Evolutionary conservation across 2,329 filamentous ascomycete genomes (phyloP), one percentile per base, ranked within the genome.

Genomic region (Ceratocystis ficicola): DNA sequence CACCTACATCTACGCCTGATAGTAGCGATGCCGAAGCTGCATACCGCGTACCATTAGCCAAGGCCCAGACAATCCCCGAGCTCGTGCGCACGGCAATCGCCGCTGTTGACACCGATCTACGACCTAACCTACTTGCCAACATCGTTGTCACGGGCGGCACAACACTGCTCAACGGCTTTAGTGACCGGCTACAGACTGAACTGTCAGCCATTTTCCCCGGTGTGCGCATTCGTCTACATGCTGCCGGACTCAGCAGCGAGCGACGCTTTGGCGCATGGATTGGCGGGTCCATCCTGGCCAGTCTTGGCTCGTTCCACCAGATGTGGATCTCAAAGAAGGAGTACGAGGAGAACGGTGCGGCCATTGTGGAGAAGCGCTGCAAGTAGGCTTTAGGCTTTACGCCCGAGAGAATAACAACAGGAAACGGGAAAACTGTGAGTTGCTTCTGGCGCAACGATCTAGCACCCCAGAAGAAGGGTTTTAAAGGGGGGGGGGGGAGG

Each of bases 241-340:
- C 94, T 0, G 87, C 91, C 0, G 90, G 90, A 20, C 85, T 93
- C 71, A 89, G 89, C 0, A 89, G 87, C 46, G 95, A 99, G 80
- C 80, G 95, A 65, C 88, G 91, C 70, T 97, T 95, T 75, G 92
- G 90, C 25, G 86, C 89, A 62, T 99, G 94, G 93, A 91, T 99
- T 70, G 94, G 95, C 60, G 94, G 94, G 59, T 96, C 91, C 76
- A 96, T 99, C 71, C 79, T 99, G 70, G 92, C 90, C 5, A 96
- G 92, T 76, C 76, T 99, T 77, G 95, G 95, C 8, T 96, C 92
- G 15, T 99, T 99, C 77, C 94, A 99, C 78, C 94, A 99, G 79
- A 93, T 99, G 88, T 99, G 94, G 94, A 95, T 99, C 71, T 93
- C 88, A 28, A 90, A 86, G 76, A 95, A 96, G 80, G 94, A 99